These are phyloP conservation scores for Pythium monospermum DNA, from an alignment of 352 stramenopile genomes.

Conservation along the genomic window DNA sequence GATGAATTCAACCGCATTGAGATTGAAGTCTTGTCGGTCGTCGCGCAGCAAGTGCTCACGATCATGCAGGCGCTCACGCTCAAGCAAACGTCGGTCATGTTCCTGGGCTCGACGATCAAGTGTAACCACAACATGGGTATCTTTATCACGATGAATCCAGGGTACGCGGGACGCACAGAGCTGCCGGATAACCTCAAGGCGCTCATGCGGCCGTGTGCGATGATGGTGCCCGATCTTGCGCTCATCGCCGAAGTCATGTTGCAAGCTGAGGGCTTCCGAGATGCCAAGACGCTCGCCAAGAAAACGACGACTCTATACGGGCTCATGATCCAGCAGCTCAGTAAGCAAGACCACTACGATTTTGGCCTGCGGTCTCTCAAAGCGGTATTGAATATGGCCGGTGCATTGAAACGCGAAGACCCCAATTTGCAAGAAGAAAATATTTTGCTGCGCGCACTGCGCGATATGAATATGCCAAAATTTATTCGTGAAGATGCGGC, in stretches of 20 bases:
- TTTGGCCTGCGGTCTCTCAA: conserved; percentile 81
- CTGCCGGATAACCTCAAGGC: conserved; percentile 86
- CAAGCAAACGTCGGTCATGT: conserved; percentile 73
- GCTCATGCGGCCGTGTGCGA: conserved; percentile 79
- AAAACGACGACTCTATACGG: conserved; percentile 86
- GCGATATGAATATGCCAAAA: conserved; percentile 95
- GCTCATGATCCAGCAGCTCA: conserved; percentile 84
- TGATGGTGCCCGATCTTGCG: conserved; percentile 86
- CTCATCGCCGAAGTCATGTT: conserved; percentile 87
- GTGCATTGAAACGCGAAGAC: conserved; percentile 92
- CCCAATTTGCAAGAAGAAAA: conserved; percentile 93
- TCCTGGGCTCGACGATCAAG: conserved; percentile 81
- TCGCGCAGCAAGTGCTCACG: conserved; percentile 88
- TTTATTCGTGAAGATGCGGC: conserved; percentile 92
- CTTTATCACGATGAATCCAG: conserved; percentile 92
- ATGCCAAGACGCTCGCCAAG: conserved; percentile 76
- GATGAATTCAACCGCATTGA: conserved; percentile 97
- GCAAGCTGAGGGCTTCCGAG: conserved; percentile 78
- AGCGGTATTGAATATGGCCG: conserved; percentile 84
- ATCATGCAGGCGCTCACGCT: conserved; percentile 86
- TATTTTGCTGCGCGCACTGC: conserved; percentile 93
- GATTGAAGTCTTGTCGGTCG: conserved; percentile 93
- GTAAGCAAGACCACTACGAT: conserved; percentile 87
- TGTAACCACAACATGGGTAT: conserved; percentile 90
- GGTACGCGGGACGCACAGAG: conserved; percentile 89